Percentiles rank a stretch among this genome's conserved stretches.
These are phyloP conservation scores for Globisporangium paddicum DNA, from an alignment of 352 stramenopile species.

Conservation along the genomic window DNA sequence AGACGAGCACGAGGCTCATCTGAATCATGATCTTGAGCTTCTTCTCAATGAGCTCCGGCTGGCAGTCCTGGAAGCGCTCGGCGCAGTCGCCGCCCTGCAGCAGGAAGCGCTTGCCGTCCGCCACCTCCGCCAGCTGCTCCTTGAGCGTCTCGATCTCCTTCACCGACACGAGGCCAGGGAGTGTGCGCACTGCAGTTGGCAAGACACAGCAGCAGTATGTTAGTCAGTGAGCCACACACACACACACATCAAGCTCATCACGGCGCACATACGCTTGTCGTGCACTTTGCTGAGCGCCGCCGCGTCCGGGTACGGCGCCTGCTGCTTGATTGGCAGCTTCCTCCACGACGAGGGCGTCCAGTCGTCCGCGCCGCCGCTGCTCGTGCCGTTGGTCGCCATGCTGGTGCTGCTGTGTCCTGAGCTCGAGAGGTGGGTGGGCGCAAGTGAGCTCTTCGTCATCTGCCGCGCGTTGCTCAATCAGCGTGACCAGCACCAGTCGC, in stretches of 20 bases:
- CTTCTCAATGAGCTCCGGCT: constrained; percentile 84
- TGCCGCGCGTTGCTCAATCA: constrained; percentile 3
- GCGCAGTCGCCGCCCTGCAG: constrained; percentile 98
- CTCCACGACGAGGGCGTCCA: constrained; percentile 79
- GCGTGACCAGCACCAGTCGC: constrained; percentile 1
- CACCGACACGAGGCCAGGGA: constrained; percentile 94
- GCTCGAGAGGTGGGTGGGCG: too few species aligned
- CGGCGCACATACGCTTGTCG: constrained; percentile 45
- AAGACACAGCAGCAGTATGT: constrained; percentile 29
- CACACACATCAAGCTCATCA: neutral
- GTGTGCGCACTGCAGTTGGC: constrained; percentile 54
- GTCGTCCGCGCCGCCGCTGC: constrained; percentile 6
- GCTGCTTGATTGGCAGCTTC: constrained; percentile 75
- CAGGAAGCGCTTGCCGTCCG: constrained; percentile 95
- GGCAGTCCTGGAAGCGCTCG: constrained; percentile 94
- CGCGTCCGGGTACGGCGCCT: constrained; percentile 66
- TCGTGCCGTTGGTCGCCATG: constrained; percentile 2
- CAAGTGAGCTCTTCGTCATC: neutral
- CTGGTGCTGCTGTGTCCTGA: neutral
- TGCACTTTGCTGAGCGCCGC: constrained; percentile 70
- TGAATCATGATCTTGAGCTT: constrained; percentile 95
- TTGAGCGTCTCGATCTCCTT: constrained; percentile 92
- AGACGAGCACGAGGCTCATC: constrained; percentile 97
- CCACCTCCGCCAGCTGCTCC: constrained; percentile 91
- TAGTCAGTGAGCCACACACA: neutral